Base-by-base conservation (phyloP, 257 asterid genomes). In the Rhazya stricta region DNA sequence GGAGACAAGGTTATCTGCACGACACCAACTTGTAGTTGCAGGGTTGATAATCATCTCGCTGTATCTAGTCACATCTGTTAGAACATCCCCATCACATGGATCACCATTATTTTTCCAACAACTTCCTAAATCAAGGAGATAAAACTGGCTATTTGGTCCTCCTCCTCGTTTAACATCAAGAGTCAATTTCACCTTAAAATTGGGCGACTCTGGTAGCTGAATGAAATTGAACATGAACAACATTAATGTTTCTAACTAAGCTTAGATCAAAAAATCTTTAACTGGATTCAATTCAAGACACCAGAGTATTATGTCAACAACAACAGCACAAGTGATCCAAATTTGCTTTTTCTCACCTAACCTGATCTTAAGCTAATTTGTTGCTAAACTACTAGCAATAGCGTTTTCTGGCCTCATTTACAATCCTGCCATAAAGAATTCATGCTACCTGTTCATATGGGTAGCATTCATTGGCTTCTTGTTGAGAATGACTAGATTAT, bases 31-130 rank as follows among this genome's bases (percentile, higher is more conserved):
- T 6, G 89, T 77, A 5, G 97, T 90, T n/a, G 83, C 80, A 1
- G 97, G 97, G 58, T 92, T 92, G 78, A 90, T 92, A 42, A 92
- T 90, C 97, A 92, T 90, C 81, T 92, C 96, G 53, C 94, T 92
- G 51, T 92, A 92, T 74, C 97, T 80, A 21, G 97, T 92, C 34
- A 90, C 97, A 9, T 90, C 97, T 34, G 97, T 90, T 25, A 86
- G 61, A 62, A 86, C 91, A 30, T 89, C 94, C 6, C 96, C 96
- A 21, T 89, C 87, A 30, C 97, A 92, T 1, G 93, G 88, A 69
- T 86, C 87, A 32, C 97, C 97, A 15, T 78, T 89, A 50, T 92
- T 92, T 60, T 90, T 92, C 96, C 96, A 92, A 68, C 97, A 92
- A 67, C 97, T 89, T 71, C 97, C 97, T 9, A 92, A 87, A 74